These are phyloP conservation scores for Margaritispora aquatica DNA, from an alignment of 495 filamentous ascomycete species.

Conservation along the genomic window DNA sequence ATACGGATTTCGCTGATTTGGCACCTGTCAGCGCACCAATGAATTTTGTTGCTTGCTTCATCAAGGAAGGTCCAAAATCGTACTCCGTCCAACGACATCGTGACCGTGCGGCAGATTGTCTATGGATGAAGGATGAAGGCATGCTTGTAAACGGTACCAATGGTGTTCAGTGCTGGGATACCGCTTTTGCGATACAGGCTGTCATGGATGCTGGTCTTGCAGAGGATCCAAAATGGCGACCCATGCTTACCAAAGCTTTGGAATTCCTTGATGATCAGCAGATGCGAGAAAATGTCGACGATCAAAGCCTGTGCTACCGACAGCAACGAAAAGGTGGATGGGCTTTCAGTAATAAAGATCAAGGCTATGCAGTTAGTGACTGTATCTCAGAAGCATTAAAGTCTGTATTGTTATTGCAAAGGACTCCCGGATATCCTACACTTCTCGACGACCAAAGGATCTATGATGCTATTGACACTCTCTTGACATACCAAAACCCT, in stretches of 20 bases:
- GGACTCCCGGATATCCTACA: conserved; percentile 66
- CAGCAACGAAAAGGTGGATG: conserved; percentile 90
- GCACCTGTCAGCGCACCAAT: conserved; percentile 86
- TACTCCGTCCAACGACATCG: conserved; percentile 70
- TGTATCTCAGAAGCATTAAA: conserved; percentile 90
- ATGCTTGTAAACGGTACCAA: conserved; percentile 96
- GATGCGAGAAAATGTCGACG: conserved; percentile 73
- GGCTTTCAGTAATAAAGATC: conserved; percentile 86
- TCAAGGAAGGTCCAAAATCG: conserved; percentile 73
- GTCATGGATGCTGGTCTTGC: conserved; percentile 74
- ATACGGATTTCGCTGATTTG: conserved; percentile 81
- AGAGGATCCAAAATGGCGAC: conserved; percentile 66
- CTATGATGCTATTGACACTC: conserved; percentile 81
- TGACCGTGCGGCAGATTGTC: conserved; percentile 74
- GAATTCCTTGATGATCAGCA: conserved; percentile 89
- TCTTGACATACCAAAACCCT: conserved; percentile 86
- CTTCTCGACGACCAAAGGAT: conserved; percentile 69
- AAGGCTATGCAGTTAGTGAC: conserved; percentile 94
- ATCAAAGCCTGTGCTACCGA: conserved; percentile 79
- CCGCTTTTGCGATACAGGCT: conserved; percentile 78
- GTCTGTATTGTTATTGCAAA: conserved; percentile 78
- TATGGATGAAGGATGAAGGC: conserved; percentile 90
- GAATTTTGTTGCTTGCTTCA: conserved; percentile 79
- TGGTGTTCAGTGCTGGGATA: conserved; percentile 96
- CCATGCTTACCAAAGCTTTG: conserved; percentile 79